Base-by-base conservation (phyloP, 2,329 filamentous ascomycete genomes). In the Colletotrichum sp. region DNA sequence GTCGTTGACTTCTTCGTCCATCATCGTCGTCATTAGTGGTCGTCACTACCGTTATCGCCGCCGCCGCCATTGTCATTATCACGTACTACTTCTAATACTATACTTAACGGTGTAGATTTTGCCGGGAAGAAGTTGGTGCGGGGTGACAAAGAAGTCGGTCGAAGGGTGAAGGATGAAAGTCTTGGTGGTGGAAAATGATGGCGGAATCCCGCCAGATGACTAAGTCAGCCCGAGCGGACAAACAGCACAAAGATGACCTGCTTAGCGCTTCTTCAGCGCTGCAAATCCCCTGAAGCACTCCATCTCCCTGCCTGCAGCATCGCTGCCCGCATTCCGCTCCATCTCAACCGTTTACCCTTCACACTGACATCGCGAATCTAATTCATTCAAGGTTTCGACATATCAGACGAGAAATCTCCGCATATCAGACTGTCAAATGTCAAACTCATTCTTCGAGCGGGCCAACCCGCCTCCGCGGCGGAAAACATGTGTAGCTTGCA, bases 401-500 rank as follows among this genome's bases (percentile, higher is more conserved):
- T 26, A 26, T 18, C 21, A 38, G 61, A 34, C 32, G 58, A 61
- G 9, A n/a, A n/a, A 5, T 21, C 18, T 10, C 28, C 48, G 48
- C 52, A 3, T 24, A 56, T 26, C 12, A 21, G 18, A 24, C 26
- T 64, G 24, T 8, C 16, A 16, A 28, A 76, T 76, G 74, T 76
- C 74, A 24, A 74, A 76, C 13, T 76, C 67, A 9, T 80, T 79
- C 2, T 62, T 80, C 6, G 87, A 88, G 80, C 84, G 83, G 69
- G 82, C 77, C 30, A 88, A 88, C 81, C 87, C 87, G 38, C 88
- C 85, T 60, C 86, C 86, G 6, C 82, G 87, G 71, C 88, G 90
- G 62, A 92, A 91, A 81, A 89, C 91, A 5, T 93, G 91, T 78
- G 83, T 86, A 5, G 87, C 88, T 30, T 92, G 91, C 82, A 90